Base-by-base conservation (phyloP, 2,329 filamentous ascomycete species). In the Talaromyces sp. region DNA sequence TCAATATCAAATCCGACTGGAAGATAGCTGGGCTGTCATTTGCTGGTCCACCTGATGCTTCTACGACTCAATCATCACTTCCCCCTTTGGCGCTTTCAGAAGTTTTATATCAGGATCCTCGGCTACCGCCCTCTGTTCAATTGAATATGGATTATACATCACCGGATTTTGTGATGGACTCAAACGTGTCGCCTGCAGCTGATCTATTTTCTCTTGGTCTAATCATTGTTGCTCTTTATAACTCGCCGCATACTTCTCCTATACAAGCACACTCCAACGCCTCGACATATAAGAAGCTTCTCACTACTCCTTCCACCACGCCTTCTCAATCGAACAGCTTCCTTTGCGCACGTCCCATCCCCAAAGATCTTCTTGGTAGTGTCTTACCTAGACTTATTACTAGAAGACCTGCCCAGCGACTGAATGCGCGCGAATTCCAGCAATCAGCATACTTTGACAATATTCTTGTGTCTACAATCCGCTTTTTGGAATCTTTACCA, bases 1-100 rank as follows among this genome's bases (percentile, higher is more conserved):
- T 99, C 73, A 99, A 99, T 75, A 85, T 89, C 40, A 99, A 99
- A 84, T 96, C 90, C 50, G 94, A 99, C 73, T 99, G 94, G 94
- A 99, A 99, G 73, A 89, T 99, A 61, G 93, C 91, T 65, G 94
- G 93, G n/a, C 81, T 99, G 39, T 85, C 89, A 0, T 99, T 97
- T 72, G 90, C 89, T 70, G 89, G 89, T 46, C 89, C 91, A 13
- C 84, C 89, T 51, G 89, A 91, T 65, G 83, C 84, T 65, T 89
- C 89, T 19, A 86, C 84, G 28, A 86, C 88, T 64, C 80, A 87
- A 46, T 89, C 89, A 2, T 88, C 89, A 3, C 84, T 96, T 51
- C 82, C 87, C 41, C 88, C 90, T 9, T 87, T 97, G 64, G 89
- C 85, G 63, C 81, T 97, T 19, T 87, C 89, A 28, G 91, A 97